These are phyloP conservation scores for Graphilbum fragrans DNA, from an alignment of 2,329 filamentous ascomycete genomes.

Conservation along the genomic window DNA sequence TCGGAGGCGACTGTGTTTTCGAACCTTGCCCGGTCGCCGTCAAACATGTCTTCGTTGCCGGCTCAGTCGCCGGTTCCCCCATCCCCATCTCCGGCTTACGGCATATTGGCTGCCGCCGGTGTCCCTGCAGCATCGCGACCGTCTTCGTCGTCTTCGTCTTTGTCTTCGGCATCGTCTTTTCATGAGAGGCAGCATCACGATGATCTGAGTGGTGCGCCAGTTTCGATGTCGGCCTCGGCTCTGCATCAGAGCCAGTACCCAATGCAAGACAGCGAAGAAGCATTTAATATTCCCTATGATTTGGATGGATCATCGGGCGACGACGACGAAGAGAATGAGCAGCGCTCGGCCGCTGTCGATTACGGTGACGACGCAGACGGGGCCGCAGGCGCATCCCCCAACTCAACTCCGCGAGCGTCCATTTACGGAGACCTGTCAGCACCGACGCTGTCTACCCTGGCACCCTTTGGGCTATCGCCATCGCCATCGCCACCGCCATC, in stretches of 20 bases:
- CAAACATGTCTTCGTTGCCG: constrained; percentile 43
- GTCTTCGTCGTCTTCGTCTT: background rate
- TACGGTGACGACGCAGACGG: background rate
- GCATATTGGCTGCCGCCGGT: background rate
- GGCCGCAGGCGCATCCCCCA: constrained; percentile 17
- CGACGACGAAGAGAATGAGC: constrained; percentile 16
- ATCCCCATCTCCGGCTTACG: background rate
- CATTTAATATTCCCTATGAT: constrained; percentile 44
- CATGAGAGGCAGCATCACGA: too few relatives aligned
- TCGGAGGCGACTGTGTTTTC: constrained; percentile 57
- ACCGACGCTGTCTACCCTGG: constrained; percentile 12
- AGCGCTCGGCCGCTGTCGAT: too few relatives aligned
- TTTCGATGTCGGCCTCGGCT: constrained; percentile 16
- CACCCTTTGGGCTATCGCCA: background rate
- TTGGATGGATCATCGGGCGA: constrained; percentile 22
- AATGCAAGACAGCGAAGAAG: constrained; percentile 40
- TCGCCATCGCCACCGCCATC: background rate
- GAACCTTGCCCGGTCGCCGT: constrained; percentile 43
- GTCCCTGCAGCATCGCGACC: background rate
- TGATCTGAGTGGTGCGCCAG: too few relatives aligned
- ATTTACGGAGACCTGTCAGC: constrained; percentile 17
- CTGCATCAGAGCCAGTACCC: constrained; percentile 21
- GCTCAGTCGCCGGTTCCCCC: constrained; percentile 24
- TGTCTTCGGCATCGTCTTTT: background rate
- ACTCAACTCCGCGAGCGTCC: constrained; percentile 43